phyloP scores from a whole-genome alignment of 257 asterid genomes.

The Solanum raphanifolium region DNA sequence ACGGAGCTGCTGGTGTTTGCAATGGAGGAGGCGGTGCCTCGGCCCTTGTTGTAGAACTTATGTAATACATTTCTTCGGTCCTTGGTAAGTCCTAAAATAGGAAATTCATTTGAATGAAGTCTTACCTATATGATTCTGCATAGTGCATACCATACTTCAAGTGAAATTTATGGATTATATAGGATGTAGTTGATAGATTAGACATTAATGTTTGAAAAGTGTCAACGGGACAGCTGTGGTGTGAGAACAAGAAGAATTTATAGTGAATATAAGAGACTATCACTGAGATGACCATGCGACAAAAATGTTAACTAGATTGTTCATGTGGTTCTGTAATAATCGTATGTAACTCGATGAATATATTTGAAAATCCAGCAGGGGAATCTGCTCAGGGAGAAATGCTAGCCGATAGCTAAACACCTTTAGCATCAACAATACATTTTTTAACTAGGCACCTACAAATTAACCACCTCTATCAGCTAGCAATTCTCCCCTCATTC shows the following conservation, averaged over 20 bases:
- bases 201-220: background rate
- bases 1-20: conserved; percentile 89
- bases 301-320: background rate
- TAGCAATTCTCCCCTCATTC: background rate
- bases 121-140: background rate
- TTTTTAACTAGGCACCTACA: background rate
- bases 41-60: conserved; percentile 73
- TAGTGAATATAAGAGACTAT: background rate
- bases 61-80: conserved; percentile 20
- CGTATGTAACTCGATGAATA: background rate
- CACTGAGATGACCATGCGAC: background rate
- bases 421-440: background rate
- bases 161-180: background rate
- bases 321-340: background rate
- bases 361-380: background rate
- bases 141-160: background rate
- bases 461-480: background rate
- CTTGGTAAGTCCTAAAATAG: background rate
- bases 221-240: background rate
- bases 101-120: background rate
- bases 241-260: background rate
- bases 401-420: background rate
- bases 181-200: background rate
- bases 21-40: conserved; percentile 99
- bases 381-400: background rate